Percentiles rank a stretch among this genome's conserved stretches.
phyloP scores from a whole-genome alignment of 2,329 filamentous ascomycete genomes.

The Didymella pinodella region DNA sequence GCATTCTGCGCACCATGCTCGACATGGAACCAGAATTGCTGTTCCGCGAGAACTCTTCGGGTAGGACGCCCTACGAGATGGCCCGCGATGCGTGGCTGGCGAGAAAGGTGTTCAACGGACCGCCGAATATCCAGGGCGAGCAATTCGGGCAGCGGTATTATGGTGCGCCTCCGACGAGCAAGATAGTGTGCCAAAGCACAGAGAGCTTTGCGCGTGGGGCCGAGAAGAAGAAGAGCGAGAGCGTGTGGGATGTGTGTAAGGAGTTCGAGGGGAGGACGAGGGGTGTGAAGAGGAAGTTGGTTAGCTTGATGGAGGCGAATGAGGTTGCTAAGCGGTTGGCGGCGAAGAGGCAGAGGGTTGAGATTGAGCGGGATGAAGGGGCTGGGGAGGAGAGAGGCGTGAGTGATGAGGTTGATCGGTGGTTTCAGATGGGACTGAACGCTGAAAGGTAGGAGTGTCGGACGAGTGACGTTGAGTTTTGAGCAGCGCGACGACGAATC shows the following conservation, averaged over 20 bases:
- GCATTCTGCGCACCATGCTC: constrained; percentile 59
- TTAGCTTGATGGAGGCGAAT: constrained; percentile 67
- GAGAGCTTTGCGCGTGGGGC: constrained; percentile 32
- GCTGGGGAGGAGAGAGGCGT: constrained; percentile 28
- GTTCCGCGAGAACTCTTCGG: constrained; percentile 77
- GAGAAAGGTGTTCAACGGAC: constrained; percentile 35
- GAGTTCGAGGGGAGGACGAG: constrained; percentile 34
- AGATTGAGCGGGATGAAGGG: constrained; percentile 60
- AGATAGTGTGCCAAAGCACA: constrained; percentile 16
- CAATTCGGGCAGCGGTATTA: neutral
- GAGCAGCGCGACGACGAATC: no score
- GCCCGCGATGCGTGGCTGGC: constrained; percentile 64
- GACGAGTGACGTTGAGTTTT: no score
- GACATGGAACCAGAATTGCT: constrained; percentile 66
- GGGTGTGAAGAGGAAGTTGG: constrained; percentile 59
- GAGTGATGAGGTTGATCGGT: constrained; percentile 22
- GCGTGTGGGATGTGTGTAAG: constrained; percentile 52
- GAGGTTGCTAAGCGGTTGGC: constrained; percentile 64
- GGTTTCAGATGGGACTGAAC: constrained; percentile 1
- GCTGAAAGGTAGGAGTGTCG: neutral
- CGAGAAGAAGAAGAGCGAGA: constrained; percentile 21
- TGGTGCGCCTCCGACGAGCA: neutral
- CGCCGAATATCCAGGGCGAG: constrained; percentile 18
- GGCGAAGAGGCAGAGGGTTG: constrained; percentile 14
- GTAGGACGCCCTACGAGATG: constrained; percentile 74